Percentiles rank a stretch among this genome's conserved stretches.
Conservation (phyloP, 192 early-diverging fungal species). For the Oehlia diaphana region DNA sequence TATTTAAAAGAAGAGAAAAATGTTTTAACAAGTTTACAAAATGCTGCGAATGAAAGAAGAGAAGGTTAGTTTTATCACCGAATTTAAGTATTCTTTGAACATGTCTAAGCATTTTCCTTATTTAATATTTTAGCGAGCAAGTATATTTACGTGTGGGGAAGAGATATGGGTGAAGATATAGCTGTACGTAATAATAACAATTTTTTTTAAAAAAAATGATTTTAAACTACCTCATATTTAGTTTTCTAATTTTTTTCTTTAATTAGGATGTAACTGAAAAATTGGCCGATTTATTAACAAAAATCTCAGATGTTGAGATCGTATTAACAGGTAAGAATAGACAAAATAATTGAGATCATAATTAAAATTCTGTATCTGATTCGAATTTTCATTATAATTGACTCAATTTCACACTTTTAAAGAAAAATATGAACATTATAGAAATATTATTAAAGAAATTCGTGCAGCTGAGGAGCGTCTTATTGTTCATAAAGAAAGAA, state of each 20-base stretch:
- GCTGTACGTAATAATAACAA: background rate
- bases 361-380: background rate
- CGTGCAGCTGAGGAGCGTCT: conserved; percentile 20
- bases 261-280: conserved; percentile 31
- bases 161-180: conserved; percentile 10
- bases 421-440: conserved; percentile 31
- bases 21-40: conserved; percentile 24
- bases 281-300: conserved; percentile 8
- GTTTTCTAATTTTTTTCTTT: background rate
- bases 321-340: conserved; percentile 19
- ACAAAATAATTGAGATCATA: background rate
- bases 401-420: background rate
- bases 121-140: conserved; percentile 6
- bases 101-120: background rate
- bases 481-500: conserved; percentile 10
- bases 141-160: conserved; percentile 27
- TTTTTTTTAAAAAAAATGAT: background rate
- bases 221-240: background rate
- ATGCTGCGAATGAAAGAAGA: conserved; percentile 25
- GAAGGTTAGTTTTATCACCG: conserved; percentile 2
- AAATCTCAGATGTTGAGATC: conserved; percentile 20
- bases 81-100: background rate
- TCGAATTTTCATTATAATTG: background rate
- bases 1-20: conserved; percentile 27
- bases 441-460: conserved; percentile 30